Percentiles rank a stretch among this genome's conserved stretches.
Conservation (phyloP, 2,329 filamentous ascomycete genomes). For the Colletotrichum sp. region DNA sequence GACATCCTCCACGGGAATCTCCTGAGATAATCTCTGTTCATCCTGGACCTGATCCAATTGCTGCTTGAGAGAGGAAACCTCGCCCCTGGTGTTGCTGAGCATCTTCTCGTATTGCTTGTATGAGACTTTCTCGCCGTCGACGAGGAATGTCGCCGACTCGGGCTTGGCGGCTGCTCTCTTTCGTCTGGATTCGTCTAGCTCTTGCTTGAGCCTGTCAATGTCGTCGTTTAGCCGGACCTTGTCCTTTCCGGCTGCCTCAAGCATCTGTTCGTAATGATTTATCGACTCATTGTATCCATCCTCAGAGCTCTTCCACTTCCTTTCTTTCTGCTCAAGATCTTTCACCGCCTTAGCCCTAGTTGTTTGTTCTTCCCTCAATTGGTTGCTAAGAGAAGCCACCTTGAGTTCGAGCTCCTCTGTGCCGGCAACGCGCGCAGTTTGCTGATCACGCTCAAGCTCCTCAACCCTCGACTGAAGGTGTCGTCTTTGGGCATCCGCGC, state of each 20-base stretch:
- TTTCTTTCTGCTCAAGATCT: not conserved
- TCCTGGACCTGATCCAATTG: not conserved
- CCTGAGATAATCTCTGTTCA: not conserved
- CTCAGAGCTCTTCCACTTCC: not conserved
- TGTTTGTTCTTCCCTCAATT: not conserved
- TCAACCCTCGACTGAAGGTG: not conserved
- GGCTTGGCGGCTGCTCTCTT: not conserved
- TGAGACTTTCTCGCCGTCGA: not conserved
- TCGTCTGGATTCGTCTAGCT: not conserved
- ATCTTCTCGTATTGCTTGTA: not conserved
- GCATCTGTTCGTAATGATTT: not conserved
- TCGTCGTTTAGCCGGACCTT: not conserved
- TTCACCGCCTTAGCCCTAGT: not conserved
- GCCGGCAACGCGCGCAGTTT: not conserved
- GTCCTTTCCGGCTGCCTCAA: not conserved
- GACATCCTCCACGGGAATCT: not conserved
- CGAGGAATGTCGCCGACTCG: not conserved
- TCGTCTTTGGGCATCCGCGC: not conserved
- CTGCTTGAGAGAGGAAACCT: not conserved
- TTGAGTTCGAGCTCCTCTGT: not conserved
- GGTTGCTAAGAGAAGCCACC: not conserved
- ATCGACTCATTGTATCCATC: not conserved
- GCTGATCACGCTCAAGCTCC: not conserved
- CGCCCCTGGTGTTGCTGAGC: conserved; percentile 4
- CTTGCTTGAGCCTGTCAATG: not conserved